Percentiles rank a stretch among this genome's conserved stretches.
phyloP scores from a whole-genome alignment of 2,329 filamentous ascomycete genomes.

The Ceratocystis destructans region DNA sequence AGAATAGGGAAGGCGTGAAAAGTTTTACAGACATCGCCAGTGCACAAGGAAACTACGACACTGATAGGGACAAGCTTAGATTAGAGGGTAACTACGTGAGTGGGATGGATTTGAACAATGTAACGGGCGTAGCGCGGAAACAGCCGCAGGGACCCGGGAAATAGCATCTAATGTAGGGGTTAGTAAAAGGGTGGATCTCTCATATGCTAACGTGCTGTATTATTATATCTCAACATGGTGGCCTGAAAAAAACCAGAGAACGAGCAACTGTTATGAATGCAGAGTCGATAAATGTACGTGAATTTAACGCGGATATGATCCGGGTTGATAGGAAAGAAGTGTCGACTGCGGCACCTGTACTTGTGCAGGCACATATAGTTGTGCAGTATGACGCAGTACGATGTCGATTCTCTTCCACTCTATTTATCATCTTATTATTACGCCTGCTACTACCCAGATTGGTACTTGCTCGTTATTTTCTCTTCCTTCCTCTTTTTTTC shows the following conservation, averaged over 20 bases:
- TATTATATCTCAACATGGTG: neutral
- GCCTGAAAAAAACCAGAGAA: too few species aligned
- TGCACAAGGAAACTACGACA: neutral
- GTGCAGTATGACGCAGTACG: neutral
- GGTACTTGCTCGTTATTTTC: neutral
- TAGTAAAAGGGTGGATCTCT: conserved; percentile 1
- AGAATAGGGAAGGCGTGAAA: neutral
- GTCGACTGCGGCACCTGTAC: neutral
- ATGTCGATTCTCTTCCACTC: neutral
- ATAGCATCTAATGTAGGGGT: neutral
- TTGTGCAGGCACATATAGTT: too few species aligned
- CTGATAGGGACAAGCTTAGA: neutral
- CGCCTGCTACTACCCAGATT: too few species aligned
- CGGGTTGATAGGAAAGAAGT: neutral
- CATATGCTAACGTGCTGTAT: neutral
- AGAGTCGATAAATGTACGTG: too few species aligned
- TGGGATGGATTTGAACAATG: neutral
- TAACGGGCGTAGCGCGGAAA: neutral
- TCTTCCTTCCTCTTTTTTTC: neutral
- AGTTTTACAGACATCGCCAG: neutral
- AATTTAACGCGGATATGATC: too few species aligned
- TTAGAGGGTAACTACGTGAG: neutral
- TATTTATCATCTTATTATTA: neutral
- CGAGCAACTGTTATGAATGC: too few species aligned
- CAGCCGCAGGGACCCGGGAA: neutral